These are phyloP conservation scores for Nicotiana undulata DNA, from an alignment of 257 asterid genomes.

Conservation along the genomic window DNA sequence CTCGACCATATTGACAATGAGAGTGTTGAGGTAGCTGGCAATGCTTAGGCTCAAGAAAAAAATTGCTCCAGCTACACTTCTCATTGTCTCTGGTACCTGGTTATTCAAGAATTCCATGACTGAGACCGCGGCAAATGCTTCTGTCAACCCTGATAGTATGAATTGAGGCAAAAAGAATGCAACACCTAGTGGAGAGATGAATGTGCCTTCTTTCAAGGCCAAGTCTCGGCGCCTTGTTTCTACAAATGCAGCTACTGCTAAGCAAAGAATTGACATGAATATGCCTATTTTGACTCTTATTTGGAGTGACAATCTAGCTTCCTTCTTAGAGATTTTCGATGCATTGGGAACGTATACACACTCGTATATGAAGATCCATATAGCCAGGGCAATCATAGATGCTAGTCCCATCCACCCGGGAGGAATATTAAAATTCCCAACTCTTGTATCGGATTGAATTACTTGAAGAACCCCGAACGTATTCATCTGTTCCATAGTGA, in stretches of 20 bases:
- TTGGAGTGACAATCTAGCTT: slow-evolving; percentile 28
- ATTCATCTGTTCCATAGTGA: slow-evolving; percentile 63
- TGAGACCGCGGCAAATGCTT: slow-evolving; percentile 56
- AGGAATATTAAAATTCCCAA: slow-evolving; percentile 56
- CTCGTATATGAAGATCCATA: slow-evolving; percentile 70
- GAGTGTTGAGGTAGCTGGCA: slow-evolving; percentile 49
- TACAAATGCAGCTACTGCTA: slow-evolving; percentile 47
- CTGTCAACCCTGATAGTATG: slow-evolving; percentile 53
- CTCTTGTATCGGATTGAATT: slow-evolving; percentile 40
- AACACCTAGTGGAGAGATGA: slow-evolving; percentile 45
- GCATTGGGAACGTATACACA: slow-evolving; percentile 31
- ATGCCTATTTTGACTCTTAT: slow-evolving; percentile 47
- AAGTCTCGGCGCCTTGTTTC: slow-evolving; percentile 39
- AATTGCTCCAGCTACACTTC: slow-evolving; percentile 58
- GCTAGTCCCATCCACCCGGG: slow-evolving; percentile 78
- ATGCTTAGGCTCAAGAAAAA: slow-evolving; percentile 53
- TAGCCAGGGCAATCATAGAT: slow-evolving; percentile 61
- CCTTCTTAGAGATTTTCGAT: slow-evolving; percentile 26
- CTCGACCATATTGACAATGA: slow-evolving; percentile 43
- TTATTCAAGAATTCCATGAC: slow-evolving; percentile 58
- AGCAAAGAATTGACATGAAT: slow-evolving; percentile 46
- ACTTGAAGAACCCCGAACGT: slow-evolving; percentile 66
- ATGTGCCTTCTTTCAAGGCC: slow-evolving; percentile 28
- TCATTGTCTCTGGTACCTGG: slow-evolving; percentile 54
- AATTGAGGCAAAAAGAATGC: slow-evolving; percentile 52